phyloP scores from a whole-genome alignment of 176 grass and related monocot genomes.

The Avena eriantha region DNA sequence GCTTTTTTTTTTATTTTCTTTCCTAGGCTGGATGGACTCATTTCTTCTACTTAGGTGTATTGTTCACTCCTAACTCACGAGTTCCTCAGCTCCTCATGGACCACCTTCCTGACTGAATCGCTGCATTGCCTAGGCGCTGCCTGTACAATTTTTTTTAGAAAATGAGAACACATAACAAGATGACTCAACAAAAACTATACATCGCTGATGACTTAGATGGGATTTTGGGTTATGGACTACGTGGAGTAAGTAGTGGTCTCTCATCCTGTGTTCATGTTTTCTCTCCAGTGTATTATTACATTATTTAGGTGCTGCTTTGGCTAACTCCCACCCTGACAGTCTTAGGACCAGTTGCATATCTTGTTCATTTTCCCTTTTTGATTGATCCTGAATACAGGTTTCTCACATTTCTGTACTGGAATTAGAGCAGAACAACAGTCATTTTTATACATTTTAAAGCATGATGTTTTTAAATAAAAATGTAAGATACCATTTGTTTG shows the following conservation, averaged over 20 bases:
- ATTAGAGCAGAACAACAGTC: background rate
- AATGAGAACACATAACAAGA: background rate
- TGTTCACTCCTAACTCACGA: background rate
- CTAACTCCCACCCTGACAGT: background rate
- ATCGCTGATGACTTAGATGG: background rate
- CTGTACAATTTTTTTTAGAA: background rate
- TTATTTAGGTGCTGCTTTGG: no score
- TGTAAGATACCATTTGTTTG: background rate
- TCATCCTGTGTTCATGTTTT: background rate
- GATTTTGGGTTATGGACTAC: conserved; percentile 4
- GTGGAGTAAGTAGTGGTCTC: background rate
- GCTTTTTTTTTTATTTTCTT: conserved; percentile 4
- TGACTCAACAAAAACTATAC: background rate
- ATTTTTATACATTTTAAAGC: background rate
- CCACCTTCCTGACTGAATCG: background rate
- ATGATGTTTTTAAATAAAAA: background rate
- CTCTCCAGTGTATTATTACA: background rate
- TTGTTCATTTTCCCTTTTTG: conserved; percentile 6
- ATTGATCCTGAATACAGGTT: conserved; percentile 14
- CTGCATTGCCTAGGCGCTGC: background rate
- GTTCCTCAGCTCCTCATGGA: background rate
- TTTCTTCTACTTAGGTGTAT: background rate
- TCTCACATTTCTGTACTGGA: conserved; percentile 8
- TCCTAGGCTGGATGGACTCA: conserved; percentile 8
- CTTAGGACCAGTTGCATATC: background rate